Evolutionary conservation across 2,329 filamentous ascomycete genomes (phyloP).

Genomic region (Penicillium frequentans): DNA sequence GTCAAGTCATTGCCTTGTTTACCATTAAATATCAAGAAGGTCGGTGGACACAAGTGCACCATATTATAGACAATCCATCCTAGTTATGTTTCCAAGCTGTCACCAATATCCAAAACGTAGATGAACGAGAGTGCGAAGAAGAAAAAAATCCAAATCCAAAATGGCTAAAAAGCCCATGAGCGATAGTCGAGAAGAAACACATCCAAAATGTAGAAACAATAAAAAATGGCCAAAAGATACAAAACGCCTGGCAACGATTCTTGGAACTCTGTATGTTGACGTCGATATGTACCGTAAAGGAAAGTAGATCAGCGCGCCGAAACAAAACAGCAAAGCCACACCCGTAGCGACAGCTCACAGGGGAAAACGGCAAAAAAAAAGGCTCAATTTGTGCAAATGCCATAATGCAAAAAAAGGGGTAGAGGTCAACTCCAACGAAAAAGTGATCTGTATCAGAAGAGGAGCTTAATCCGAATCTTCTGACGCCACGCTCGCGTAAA

Average conservation of each 20-base stretch:
- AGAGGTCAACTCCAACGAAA: neutral
- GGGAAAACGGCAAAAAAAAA: conserved; percentile 1
- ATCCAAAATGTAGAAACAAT: conserved; percentile 4
- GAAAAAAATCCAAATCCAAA: conserved; percentile 1
- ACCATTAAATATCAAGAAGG: conserved; percentile 10
- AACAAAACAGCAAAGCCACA: neutral
- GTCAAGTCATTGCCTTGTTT: conserved; percentile 7
- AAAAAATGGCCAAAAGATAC: conserved; percentile 5
- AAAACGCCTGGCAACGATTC: conserved; percentile 12
- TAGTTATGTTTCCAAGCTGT: neutral
- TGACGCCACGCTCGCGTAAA: conserved; percentile 30
- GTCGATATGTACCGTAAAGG: conserved; percentile 22
- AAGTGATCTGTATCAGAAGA: neutral
- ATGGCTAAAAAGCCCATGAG: neutral
- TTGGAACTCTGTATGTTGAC: conserved; percentile 13
- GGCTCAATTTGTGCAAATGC: conserved; percentile 17
- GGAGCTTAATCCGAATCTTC: conserved; percentile 21
- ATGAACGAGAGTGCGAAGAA: conserved; percentile 10
- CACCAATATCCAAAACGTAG: neutral
- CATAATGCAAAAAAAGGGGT: neutral
- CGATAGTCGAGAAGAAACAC: conserved; percentile 12
- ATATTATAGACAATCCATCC: conserved; percentile 13
- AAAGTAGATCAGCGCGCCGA: conserved; percentile 8
- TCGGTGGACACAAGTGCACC: neutral
- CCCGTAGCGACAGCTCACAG: neutral